Evolutionary conservation across 2,329 filamentous ascomycete genomes (phyloP), one percentile per base, ranked within the genome.

Genomic region (Talaromyces sp.): DNA sequence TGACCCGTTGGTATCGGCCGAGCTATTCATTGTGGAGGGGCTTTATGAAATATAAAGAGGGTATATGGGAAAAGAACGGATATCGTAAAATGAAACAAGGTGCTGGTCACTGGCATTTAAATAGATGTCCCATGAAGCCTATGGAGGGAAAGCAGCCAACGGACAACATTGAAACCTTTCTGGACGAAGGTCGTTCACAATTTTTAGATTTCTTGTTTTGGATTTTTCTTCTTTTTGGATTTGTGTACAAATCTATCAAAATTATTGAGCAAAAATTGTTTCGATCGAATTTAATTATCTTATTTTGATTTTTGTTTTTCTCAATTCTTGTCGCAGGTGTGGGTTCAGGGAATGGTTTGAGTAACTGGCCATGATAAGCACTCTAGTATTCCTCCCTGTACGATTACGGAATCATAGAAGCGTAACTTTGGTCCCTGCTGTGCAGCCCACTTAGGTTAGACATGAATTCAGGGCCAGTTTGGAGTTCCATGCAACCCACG

Each of bases 401-500:
- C 20, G 20, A 16, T 27, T 27, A 27, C 22, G 33, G 30, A 40
- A 37, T 20, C 1, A 33, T 42, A 41, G 42, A 37, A 39, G 43
- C 48, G 56, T 55, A 59, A 57, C 54, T 59, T 59, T 29, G 39
- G 11, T 40, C 17, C 36, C 47, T 46, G 49, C 36, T 49, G 54
- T 59, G 43, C 52, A 51, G 47, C 47, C 47, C 47, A 48, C 49
- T 53, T 33, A 30, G 44, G 37, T 55, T 53, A 49, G 45, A 57
- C 57, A 55, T 52, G 55, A 53, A 53, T 39, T 60, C 54, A 55
- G 52, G 57, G 41, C 53, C 51, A 41, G 14, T 37, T 46, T 17
- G 22, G 13, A 47, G 47, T 41, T 29, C 47, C 55, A 55, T 55
- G 57, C 54, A 57, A 55, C 52, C 52, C 57, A 57, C 54, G 42